These are phyloP conservation scores for Physcia stellaris DNA, from an alignment of 495 filamentous ascomycete species.

Conservation along the genomic window DNA sequence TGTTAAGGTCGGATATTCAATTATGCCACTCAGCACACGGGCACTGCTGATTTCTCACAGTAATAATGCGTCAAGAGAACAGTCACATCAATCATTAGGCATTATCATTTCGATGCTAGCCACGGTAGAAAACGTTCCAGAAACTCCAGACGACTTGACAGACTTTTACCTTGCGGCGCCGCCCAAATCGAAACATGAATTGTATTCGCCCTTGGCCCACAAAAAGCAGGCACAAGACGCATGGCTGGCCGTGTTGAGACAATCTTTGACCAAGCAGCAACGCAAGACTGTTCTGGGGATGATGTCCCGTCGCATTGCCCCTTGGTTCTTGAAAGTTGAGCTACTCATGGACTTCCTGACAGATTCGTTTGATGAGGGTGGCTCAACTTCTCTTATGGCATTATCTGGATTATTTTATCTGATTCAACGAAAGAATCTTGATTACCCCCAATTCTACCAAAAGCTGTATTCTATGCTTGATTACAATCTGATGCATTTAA, in stretches of 20 bases:
- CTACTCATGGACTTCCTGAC: slow-evolving; percentile 96
- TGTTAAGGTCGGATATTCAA: slow-evolving; percentile 57
- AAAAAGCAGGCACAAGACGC: slow-evolving; percentile 59
- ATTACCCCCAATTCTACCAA: slow-evolving; percentile 87
- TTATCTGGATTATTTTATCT: slow-evolving; percentile 92
- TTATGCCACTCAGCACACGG: no score
- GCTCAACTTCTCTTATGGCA: slow-evolving; percentile 72
- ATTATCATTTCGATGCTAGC: slow-evolving; percentile 49
- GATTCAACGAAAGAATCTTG: slow-evolving; percentile 82
- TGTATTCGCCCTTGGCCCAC: slow-evolving; percentile 24
- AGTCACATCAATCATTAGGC: slow-evolving; percentile 29
- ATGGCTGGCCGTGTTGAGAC: slow-evolving; percentile 67
- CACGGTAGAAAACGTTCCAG: slow-evolving; percentile 47
- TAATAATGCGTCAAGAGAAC: no score
- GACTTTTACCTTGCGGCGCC: slow-evolving; percentile 46
- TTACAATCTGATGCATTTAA: slow-evolving; percentile 74
- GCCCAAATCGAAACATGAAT: slow-evolving; percentile 51
- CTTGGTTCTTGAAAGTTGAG: slow-evolving; percentile 76
- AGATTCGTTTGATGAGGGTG: slow-evolving; percentile 77
- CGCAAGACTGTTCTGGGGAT: slow-evolving; percentile 64
- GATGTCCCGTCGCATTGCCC: slow-evolving; percentile 63
- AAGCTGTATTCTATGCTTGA: slow-evolving; percentile 90
- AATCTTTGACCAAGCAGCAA: slow-evolving; percentile 48
- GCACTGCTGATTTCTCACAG: no score
- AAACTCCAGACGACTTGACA: slow-evolving; percentile 46